These are phyloP conservation scores for Sindora glabra DNA, from an alignment of 306 rosid genomes.

Conservation along the genomic window DNA sequence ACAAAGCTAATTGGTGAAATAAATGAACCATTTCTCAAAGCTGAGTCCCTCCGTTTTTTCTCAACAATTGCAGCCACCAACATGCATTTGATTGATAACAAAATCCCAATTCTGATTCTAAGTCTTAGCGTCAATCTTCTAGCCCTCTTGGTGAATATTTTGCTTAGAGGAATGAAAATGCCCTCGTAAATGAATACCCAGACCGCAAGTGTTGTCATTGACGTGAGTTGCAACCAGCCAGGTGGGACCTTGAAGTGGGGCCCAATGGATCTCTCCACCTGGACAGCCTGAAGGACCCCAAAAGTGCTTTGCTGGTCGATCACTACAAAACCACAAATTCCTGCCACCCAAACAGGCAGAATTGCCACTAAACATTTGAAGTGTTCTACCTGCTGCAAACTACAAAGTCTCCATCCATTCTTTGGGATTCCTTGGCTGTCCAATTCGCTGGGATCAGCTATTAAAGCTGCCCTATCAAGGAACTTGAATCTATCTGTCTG, in stretches of 20 bases:
- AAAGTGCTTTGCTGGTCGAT: slow-evolving; percentile 64
- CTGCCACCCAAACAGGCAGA: slow-evolving; percentile 65
- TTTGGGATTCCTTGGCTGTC: slow-evolving; percentile 31
- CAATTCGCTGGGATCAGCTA: slow-evolving; percentile 41
- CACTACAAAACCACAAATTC: slow-evolving; percentile 45
- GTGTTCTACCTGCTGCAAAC: slow-evolving; percentile 67
- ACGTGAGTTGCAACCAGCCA: slow-evolving; percentile 52
- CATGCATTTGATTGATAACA: slow-evolving; percentile 60
- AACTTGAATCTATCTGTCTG: slow-evolving; percentile 47
- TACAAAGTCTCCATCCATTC: slow-evolving; percentile 62
- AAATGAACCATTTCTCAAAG: slow-evolving; percentile 22
- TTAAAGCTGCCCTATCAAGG: slow-evolving; percentile 61
- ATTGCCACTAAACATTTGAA: slow-evolving; percentile 55
- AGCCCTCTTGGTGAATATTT: slow-evolving; percentile 5
- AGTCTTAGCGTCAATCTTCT: slow-evolving; percentile 33
- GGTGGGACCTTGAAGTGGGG: slow-evolving; percentile 57
- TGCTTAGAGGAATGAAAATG: slow-evolving; percentile 29
- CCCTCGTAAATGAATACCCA: slow-evolving; percentile 66
- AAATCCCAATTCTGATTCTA: slow-evolving; percentile 56
- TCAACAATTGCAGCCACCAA: slow-evolving; percentile 55
- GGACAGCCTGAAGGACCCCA: slow-evolving; percentile 65
- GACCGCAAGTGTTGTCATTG: slow-evolving; percentile 64
- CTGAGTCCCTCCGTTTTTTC: slow-evolving; percentile 38
- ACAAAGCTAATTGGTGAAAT: slow-evolving; percentile 43
- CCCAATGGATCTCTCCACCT: slow-evolving; percentile 49